These are phyloP conservation scores for Ceratocystis destructans DNA, from an alignment of 2,329 filamentous ascomycete species.

Conservation along the genomic window DNA sequence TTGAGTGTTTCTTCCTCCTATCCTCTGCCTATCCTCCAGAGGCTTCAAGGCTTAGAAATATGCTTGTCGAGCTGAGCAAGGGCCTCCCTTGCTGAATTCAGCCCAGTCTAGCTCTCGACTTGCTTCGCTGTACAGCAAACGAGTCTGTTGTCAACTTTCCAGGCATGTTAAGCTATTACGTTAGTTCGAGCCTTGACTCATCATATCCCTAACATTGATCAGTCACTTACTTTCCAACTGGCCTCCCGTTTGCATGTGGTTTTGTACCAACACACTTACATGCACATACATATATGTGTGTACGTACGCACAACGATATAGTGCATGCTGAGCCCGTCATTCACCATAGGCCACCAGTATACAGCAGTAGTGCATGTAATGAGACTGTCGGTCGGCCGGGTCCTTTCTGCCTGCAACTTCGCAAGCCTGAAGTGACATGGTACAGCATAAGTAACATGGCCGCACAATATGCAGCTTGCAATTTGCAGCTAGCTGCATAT, in stretches of 20 bases:
- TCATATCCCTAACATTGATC: background rate
- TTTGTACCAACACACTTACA: background rate
- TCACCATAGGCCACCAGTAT: background rate
- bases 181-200: background rate
- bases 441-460: background rate
- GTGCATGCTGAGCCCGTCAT: background rate
- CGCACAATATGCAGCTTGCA: background rate
- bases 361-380: slow-evolving; percentile 2
- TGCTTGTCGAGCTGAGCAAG: slow-evolving; percentile 7
- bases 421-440: background rate
- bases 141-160: background rate
- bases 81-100: slow-evolving; percentile 2
- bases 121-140: background rate
- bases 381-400: background rate
- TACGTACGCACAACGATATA: background rate
- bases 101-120: background rate
- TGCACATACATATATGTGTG: background rate
- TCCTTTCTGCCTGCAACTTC: background rate
- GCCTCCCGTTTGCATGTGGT: background rate
- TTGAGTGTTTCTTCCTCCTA: no score
- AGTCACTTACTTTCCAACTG: background rate
- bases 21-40: background rate
- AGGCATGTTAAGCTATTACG: background rate
- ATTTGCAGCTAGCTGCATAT: background rate
- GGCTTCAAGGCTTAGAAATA: background rate